Evolutionary conservation across 495 filamentous ascomycete genomes (phyloP).

Genomic region (Podospora pseudopauciseta): DNA sequence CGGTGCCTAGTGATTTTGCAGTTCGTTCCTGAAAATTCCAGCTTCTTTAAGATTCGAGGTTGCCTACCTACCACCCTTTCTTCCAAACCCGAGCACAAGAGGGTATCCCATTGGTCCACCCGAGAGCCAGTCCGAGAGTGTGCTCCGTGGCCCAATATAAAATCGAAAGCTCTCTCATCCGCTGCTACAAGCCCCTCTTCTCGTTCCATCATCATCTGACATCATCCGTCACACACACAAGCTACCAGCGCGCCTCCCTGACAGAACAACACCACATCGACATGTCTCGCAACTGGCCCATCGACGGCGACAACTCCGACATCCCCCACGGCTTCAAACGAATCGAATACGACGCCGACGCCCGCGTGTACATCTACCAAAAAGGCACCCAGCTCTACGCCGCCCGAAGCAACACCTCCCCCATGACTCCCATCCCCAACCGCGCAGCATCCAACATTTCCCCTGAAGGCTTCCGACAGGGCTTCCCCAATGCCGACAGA

Average conservation of each 20-base stretch:
- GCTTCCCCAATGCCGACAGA: not conserved
- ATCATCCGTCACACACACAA: not conserved
- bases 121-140: not conserved
- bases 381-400: slow-evolving; percentile 27
- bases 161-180: not conserved
- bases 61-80: not conserved
- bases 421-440: slow-evolving; percentile 41
- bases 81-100: no score
- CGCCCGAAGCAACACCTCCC: slow-evolving; percentile 40
- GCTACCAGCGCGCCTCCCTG: not conserved
- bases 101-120: not conserved
- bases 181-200: not conserved
- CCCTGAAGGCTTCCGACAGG: not conserved
- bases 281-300: slow-evolving; percentile 40
- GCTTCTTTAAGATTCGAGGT: not conserved
- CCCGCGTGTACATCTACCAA: slow-evolving; percentile 46
- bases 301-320: slow-evolving; percentile 47
- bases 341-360: slow-evolving; percentile 52
- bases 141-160: not conserved
- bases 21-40: not conserved
- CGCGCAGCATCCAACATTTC: slow-evolving; percentile 27
- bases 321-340: slow-evolving; percentile 50
- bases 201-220: not conserved
- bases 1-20: not conserved
- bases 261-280: not conserved